Conservation (phyloP, 805 yeast species). For the Candida stauntonica region DNA sequence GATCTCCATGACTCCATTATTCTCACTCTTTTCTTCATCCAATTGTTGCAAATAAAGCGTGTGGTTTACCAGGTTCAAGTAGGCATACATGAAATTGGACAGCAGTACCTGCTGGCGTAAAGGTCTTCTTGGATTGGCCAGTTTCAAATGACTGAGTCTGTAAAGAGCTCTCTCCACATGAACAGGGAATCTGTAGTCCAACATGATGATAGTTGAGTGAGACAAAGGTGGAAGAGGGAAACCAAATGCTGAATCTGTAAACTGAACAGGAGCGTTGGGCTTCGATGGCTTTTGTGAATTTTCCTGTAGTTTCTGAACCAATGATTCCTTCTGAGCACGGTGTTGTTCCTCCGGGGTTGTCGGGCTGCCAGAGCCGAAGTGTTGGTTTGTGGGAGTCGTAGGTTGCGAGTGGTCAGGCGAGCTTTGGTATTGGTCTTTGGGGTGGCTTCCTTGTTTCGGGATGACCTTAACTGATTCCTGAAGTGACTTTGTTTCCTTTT, state of each 20-base stretch:
- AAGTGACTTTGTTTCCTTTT: slow-evolving; percentile 10
- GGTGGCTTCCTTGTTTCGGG: slow-evolving; percentile 10
- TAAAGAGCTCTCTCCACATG: slow-evolving; percentile 96
- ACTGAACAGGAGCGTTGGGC: slow-evolving; percentile 54
- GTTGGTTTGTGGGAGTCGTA: slow-evolving; percentile 5
- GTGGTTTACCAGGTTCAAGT: slow-evolving; percentile 90
- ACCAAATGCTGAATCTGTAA: slow-evolving; percentile 81
- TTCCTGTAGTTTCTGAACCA: slow-evolving; percentile 27
- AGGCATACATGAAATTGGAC: slow-evolving; percentile 97
- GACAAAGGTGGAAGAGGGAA: slow-evolving; percentile 83
- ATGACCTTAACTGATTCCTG: slow-evolving; percentile 21
- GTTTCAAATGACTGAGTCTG: slow-evolving; percentile 83
- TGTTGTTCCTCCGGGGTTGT: slow-evolving; percentile 15
- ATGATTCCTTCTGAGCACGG: slow-evolving; percentile 19
- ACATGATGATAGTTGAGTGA: slow-evolving; percentile 70
- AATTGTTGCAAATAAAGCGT: slow-evolving; percentile 71
- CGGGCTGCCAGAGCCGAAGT: slow-evolving; percentile 1
- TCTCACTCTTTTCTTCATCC: slow-evolving; percentile 31
- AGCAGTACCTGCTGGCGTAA: slow-evolving; percentile 86
- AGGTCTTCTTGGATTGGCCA: slow-evolving; percentile 91
- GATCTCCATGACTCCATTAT: not conserved
- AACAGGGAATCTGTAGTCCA: slow-evolving; percentile 83
- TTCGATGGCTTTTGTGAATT: slow-evolving; percentile 33
- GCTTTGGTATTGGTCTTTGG: not conserved
- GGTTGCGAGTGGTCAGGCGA: slow-evolving; percentile 6